Base-by-base conservation (phyloP, 2,329 filamentous ascomycete species). In the Incumbomyces delicatus region DNA sequence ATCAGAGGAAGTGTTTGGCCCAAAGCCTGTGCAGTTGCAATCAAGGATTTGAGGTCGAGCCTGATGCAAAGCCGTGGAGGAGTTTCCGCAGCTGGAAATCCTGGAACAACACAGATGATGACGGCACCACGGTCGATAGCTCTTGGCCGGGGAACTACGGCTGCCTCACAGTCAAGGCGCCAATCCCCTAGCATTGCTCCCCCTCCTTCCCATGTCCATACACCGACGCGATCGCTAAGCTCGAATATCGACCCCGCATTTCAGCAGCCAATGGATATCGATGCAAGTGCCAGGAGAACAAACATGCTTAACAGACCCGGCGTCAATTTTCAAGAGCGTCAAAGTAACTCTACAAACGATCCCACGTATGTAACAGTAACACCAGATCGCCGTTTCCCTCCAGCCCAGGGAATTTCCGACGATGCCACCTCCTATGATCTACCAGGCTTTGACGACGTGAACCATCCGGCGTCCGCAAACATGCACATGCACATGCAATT, bases 11-110 rank as follows among this genome's bases (percentile, higher is more conserved):
- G 54, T 37, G 59, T 60, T 45, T 67, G 65, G 65, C 63, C 65
- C 6, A 59, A 61, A 33, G 64, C 64, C 16, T 67, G 64, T 44
- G 63, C 65, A n/a, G 58, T 63, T 22, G 64, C 63, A 13, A 61
- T 66, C 34, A 57, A 53, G 44, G 61, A 64, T 34, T 56, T 66
- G 46, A 59, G 60, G 27, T 58, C 57, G n/a, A 60, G 57, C 17
- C 54, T 63, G 13, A 50, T 34, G 2, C 32, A 27, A 31, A 2
- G 41, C 12, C 27, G 22, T 12, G 32, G n/a, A 3, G 32, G n/a
- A 3, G 17, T 18, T 32, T 30, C 5, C 7, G 32, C 34, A 8
- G n/a, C 36, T n/a, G 32, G 35, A 11, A 13, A 22, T 5, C 5
- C 31, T 13, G 8, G 29, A 35, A 5, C 31, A 44, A 34, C 22